Evolutionary conservation across 2,329 filamentous ascomycete genomes (phyloP).

Genomic region (Colletotrichum brevisporum): DNA sequence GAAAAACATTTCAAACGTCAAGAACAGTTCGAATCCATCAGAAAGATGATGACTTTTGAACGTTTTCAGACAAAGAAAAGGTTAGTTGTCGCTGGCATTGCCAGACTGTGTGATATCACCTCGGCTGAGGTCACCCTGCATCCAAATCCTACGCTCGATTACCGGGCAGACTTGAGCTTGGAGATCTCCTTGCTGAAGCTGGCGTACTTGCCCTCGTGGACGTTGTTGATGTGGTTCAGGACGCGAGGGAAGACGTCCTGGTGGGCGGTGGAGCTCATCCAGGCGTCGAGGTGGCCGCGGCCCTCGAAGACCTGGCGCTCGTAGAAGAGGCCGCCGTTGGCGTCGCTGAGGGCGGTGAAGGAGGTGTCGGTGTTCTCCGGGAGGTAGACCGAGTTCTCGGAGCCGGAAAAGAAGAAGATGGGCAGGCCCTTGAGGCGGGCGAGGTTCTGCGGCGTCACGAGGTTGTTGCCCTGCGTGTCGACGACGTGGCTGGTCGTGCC

Average conservation of each 20-base stretch:
- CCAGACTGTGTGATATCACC: neutral
- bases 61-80: neutral
- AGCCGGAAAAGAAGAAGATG: constrained; percentile 42
- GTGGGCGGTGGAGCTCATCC: constrained; percentile 44
- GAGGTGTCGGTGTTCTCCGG: constrained; percentile 45
- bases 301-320: constrained; percentile 45
- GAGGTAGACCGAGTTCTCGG: constrained; percentile 43
- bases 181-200: neutral
- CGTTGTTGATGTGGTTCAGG: constrained; percentile 24
- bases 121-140: too few species aligned
- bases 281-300: constrained; percentile 46
- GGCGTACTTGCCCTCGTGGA: constrained; percentile 1
- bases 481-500: constrained; percentile 65
- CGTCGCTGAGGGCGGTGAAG: constrained; percentile 43
- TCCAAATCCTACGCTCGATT: neutral
- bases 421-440: constrained; percentile 30
- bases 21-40: neutral
- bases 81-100: neutral
- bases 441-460: constrained; percentile 28
- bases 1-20: neutral
- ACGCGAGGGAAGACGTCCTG: constrained; percentile 44
- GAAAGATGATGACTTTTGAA: neutral
- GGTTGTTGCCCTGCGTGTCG: constrained; percentile 11
- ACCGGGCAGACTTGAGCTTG: neutral
- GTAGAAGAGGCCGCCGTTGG: constrained; percentile 44